A percentile compares a stretch with the other conserved stretches of the same genome.
phyloP scores from a whole-genome alignment of 306 rosid species.

The Clitoria ternatea region DNA sequence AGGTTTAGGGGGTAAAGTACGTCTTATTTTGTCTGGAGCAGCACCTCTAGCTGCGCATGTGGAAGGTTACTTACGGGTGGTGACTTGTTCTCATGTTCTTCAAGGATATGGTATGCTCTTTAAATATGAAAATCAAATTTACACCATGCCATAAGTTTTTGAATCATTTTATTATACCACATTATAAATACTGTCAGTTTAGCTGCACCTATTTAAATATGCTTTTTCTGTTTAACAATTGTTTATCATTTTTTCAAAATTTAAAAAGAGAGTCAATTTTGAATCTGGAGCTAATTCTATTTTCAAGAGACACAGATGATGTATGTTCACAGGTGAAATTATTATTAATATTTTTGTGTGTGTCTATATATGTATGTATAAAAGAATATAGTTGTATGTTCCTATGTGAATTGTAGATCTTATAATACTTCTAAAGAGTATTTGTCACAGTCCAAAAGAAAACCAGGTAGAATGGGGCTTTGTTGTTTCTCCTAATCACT shows the following conservation, averaged over 20 bases:
- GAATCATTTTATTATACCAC: not conserved
- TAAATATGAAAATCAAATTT: slow-evolving; percentile 6
- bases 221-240: not conserved
- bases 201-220: not conserved
- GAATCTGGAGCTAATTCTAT: not conserved
- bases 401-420: not conserved
- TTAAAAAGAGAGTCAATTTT: not conserved
- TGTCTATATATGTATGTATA: too few relatives aligned
- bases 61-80: slow-evolving; percentile 80
- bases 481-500: not conserved
- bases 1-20: slow-evolving; percentile 90
- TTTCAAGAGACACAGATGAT: not conserved
- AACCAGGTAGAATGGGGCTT: not conserved
- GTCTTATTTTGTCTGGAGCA: slow-evolving; percentile 92
- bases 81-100: slow-evolving; percentile 83
- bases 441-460: not conserved
- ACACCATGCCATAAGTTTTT: not conserved
- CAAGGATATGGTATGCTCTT: slow-evolving; percentile 88
- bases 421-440: not conserved
- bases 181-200: not conserved
- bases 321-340: not conserved
- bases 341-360: too few relatives aligned
- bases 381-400: not conserved
- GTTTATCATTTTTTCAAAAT: not conserved
- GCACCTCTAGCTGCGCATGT: slow-evolving; percentile 88